Evolutionary conservation across 805 yeast genomes (phyloP).

Genomic region (Debaryomyces prosopidis): DNA sequence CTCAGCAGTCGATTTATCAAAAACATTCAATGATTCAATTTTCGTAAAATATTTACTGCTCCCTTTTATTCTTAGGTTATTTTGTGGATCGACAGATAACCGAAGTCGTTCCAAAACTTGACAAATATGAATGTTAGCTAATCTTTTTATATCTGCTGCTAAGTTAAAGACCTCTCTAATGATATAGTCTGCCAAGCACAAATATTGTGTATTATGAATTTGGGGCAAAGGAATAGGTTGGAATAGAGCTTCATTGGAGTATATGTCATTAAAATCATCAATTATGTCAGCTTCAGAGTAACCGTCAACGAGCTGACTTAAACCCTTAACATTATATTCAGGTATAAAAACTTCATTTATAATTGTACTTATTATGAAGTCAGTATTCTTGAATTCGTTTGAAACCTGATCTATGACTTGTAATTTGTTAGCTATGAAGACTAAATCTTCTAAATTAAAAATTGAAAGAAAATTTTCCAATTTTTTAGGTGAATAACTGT

Average conservation of each 20-base stretch:
- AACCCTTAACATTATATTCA: background rate
- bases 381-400: background rate
- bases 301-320: background rate
- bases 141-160: background rate
- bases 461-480: conserved; percentile 4
- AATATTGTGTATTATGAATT: conserved; percentile 1
- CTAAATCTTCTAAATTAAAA: conserved; percentile 2
- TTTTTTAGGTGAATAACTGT: conserved; percentile 3
- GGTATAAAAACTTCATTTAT: background rate
- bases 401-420: background rate
- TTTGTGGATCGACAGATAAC: conserved; percentile 9
- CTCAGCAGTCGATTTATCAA: background rate
- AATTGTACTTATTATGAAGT: conserved; percentile 1
- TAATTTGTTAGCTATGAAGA: conserved; percentile 1
- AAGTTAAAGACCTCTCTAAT: background rate
- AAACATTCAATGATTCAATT: conserved; percentile 11
- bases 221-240: conserved; percentile 2
- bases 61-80: conserved; percentile 16
- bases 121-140: conserved; percentile 13
- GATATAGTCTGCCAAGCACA: conserved; percentile 7
- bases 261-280: conserved; percentile 2
- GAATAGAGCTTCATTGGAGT: background rate
- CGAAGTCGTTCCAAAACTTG: conserved; percentile 19
- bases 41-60: conserved; percentile 31
- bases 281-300: background rate